Evolutionary conservation across 2,329 filamentous ascomycete genomes (phyloP), one percentile per base, ranked within the genome.

Genomic region (Albophoma yamanashiensis): DNA sequence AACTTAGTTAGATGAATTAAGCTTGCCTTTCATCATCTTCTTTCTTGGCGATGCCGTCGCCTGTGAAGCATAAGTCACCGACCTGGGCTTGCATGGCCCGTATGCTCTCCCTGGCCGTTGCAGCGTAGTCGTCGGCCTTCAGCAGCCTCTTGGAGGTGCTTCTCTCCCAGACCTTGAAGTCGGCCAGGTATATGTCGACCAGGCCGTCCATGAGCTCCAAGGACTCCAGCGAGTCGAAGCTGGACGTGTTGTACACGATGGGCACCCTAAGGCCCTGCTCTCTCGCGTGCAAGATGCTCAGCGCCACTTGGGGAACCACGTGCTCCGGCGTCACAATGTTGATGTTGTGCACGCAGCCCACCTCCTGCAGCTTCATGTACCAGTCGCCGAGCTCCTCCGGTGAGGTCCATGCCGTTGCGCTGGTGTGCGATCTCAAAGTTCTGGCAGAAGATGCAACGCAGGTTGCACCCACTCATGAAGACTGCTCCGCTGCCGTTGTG

Each of bases 301-400:
- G 76, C 1, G 84, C 89, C 12, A 94, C 89, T 70, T 94, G 91
- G 0, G 91, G 89, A 4, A 92, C 90, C 22, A 95, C 89, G 71
- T 95, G 91, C 70, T 95, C 91, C 0, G 91, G 90, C 0, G 90
- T 95, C 61, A 95, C 83, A 27, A 93, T 83, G 71, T 96, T 94
- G 78, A 95, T 92, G 70, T 94, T 94, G 76, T 95, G 90, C n/a
- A 91, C 89, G 11, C 80, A 76, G n/a, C 89, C 91, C 2, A 90
- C 81, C 36, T 89, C 80, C 70, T 94, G 90, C 52, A 95, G 76
- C 74, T 94, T 94, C 60, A 94, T 67, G 73, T 88, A 92, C 91
- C 91, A 94, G 58, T 89, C 86, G 6, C 82, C 91, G 5, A 96
- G 80, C 69, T 92, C 83, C 70, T 92, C 89, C 0, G 89, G 89